These are phyloP conservation scores for Aspergillus texensis DNA, from an alignment of 2,329 filamentous ascomycete genomes.

Conservation along the genomic window DNA sequence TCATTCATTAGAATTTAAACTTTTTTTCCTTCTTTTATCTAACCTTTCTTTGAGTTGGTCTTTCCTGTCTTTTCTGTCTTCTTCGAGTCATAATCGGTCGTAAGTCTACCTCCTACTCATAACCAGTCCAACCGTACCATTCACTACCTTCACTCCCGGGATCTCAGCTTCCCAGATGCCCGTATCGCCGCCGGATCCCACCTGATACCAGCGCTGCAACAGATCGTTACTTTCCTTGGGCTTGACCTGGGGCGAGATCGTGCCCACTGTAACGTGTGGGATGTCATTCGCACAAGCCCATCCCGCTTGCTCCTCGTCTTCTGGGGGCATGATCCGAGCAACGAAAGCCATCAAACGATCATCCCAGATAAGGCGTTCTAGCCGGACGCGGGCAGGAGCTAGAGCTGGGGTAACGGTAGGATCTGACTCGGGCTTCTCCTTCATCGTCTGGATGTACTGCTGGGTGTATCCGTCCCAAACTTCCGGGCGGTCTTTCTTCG, in stretches of 20 bases:
- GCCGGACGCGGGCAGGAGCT: slow-evolving; percentile 49
- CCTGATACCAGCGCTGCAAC: slow-evolving; percentile 72
- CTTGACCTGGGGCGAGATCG: slow-evolving; percentile 72
- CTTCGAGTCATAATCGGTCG: neutral
- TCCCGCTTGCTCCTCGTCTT: slow-evolving; percentile 45
- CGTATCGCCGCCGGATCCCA: slow-evolving; percentile 52
- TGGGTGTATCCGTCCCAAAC: slow-evolving; percentile 75
- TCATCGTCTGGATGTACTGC: slow-evolving; percentile 53
- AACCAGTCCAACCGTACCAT: slow-evolving; percentile 57
- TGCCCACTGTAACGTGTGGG: slow-evolving; percentile 89
- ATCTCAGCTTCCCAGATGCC: slow-evolving; percentile 60
- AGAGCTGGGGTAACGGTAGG: slow-evolving; percentile 35
- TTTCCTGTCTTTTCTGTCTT: neutral
- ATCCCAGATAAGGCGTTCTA: slow-evolving; percentile 77
- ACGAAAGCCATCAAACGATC: slow-evolving; percentile 88
- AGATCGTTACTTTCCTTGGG: slow-evolving; percentile 93
- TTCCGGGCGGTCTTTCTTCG: slow-evolving; percentile 61
- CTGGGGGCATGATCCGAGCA: slow-evolving; percentile 62
- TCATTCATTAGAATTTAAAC: neutral
- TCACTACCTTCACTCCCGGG: slow-evolving; percentile 57
- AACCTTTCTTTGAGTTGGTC: neutral
- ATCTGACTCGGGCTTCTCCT: slow-evolving; percentile 28
- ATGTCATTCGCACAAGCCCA: slow-evolving; percentile 77
- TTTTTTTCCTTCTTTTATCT: neutral
- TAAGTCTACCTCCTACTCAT: slow-evolving; percentile 35